phyloP scores from a whole-genome alignment of 2,329 filamentous ascomycete species.

The Penicillium brevicompactum region DNA sequence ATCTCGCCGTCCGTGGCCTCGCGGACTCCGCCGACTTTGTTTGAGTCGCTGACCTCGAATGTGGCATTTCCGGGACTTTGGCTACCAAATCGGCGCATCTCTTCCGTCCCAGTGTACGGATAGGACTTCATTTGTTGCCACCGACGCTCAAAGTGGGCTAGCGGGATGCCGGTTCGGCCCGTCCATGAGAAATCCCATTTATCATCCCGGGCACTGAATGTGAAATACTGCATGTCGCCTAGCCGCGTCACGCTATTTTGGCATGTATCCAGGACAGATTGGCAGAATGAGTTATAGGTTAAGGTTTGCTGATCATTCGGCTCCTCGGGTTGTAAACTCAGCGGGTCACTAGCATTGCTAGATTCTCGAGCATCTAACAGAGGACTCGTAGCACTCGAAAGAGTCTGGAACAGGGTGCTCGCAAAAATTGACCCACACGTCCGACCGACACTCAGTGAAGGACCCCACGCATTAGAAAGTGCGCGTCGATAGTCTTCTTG shows the following conservation, averaged over 20 bases:
- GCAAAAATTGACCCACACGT: slow-evolving; percentile 1
- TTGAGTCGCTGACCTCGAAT: neutral
- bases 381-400: slow-evolving; percentile 6
- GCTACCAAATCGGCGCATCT: neutral
- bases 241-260: neutral
- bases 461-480: neutral
- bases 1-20: neutral
- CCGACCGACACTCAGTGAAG: neutral
- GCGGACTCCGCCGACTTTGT: neutral
- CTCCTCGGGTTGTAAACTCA: neutral
- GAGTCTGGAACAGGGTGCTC: neutral
- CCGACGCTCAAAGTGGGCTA: slow-evolving; percentile 2
- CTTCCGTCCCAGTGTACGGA: neutral
- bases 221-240: slow-evolving; percentile 1
- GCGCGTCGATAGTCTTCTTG: neutral
- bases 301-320: slow-evolving; percentile 1
- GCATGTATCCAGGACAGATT: slow-evolving; percentile 2
- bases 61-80: neutral
- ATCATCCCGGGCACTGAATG: slow-evolving; percentile 8
- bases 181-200: slow-evolving; percentile 10
- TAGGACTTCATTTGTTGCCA: neutral
- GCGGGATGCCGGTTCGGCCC: slow-evolving; percentile 8
- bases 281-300: slow-evolving; percentile 5
- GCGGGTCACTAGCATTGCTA: no score
- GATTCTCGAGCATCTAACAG: neutral